phyloP scores from a whole-genome alignment of 2,329 filamentous ascomycete genomes.

The Aspergillus thermomutatus region DNA sequence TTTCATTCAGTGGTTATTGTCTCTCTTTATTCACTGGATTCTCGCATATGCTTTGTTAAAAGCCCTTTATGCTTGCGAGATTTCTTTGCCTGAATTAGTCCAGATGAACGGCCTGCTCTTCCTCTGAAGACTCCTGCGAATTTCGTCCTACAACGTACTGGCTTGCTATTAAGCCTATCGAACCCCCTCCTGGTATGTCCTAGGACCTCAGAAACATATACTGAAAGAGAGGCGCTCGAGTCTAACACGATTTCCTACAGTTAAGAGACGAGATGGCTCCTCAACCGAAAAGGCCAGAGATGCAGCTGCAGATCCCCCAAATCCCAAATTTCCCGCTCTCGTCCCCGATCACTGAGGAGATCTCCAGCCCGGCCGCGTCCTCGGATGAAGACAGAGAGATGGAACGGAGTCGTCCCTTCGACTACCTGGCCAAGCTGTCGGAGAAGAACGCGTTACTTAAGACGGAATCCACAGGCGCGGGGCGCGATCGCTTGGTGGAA shows the following conservation, averaged over 20 bases:
- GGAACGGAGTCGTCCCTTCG: slow-evolving; percentile 28
- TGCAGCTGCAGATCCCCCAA: slow-evolving; percentile 27
- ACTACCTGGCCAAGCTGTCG: slow-evolving; percentile 26
- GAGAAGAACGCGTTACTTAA: slow-evolving; percentile 15
- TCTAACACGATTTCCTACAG: slow-evolving; percentile 2
- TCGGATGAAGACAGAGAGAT: slow-evolving; percentile 27
- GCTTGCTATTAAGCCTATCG: neutral
- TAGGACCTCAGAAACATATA: neutral
- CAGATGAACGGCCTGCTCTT: neutral
- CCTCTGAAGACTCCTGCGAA: neutral
- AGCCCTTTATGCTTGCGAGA: neutral
- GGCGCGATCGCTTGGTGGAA: neutral
- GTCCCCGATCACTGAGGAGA: slow-evolving; percentile 43
- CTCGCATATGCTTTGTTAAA: neutral
- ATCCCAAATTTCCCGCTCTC: slow-evolving; percentile 41
- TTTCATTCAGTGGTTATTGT: neutral
- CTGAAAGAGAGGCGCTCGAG: neutral
- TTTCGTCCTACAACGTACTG: neutral
- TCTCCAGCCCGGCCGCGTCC: slow-evolving; percentile 36
- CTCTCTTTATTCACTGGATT: neutral
- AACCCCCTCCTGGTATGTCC: neutral
- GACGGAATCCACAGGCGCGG: slow-evolving; percentile 10
- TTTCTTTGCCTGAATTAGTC: neutral
- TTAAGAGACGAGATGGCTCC: slow-evolving; percentile 19
- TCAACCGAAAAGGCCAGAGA: slow-evolving; percentile 22